These are phyloP conservation scores for Dacryopinax spathularia DNA, from an alignment of 768 basidiomycete species.

Conservation along the genomic window DNA sequence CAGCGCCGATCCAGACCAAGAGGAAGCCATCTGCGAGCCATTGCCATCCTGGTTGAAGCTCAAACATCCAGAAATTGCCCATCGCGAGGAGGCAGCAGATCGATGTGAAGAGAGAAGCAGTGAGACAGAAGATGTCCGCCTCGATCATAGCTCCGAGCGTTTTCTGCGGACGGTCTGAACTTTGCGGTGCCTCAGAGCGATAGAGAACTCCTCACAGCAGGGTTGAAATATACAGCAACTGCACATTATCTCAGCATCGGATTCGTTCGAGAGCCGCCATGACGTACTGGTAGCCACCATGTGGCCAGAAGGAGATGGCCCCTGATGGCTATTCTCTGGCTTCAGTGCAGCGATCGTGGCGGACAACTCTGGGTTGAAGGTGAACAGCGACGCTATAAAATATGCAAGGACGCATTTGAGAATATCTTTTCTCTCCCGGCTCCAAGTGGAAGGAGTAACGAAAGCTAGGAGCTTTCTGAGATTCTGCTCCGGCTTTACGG, in stretches of 20 bases:
- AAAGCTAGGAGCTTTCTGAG: slow-evolving; percentile 17
- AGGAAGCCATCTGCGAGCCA: slow-evolving; percentile 60
- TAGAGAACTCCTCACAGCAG: slow-evolving; percentile 38
- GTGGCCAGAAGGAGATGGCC: slow-evolving; percentile 69
- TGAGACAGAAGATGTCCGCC: slow-evolving; percentile 65
- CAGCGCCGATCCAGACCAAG: slow-evolving; percentile 69
- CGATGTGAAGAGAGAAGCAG: slow-evolving; percentile 55
- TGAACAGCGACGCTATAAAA: slow-evolving; percentile 80
- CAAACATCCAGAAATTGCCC: slow-evolving; percentile 66
- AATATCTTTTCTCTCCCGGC: slow-evolving; percentile 29
- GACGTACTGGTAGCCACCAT: slow-evolving; percentile 82
- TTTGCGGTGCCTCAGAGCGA: background rate
- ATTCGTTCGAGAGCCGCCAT: slow-evolving; percentile 20
- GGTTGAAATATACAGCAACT: slow-evolving; percentile 79
- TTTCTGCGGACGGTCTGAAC: slow-evolving; percentile 27
- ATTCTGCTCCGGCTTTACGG: slow-evolving; percentile 26
- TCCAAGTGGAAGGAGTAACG: background rate
- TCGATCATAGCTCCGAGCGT: slow-evolving; percentile 87
- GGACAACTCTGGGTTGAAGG: slow-evolving; percentile 66
- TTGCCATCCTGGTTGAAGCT: slow-evolving; percentile 52
- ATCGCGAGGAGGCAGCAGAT: slow-evolving; percentile 63
- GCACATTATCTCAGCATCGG: background rate
- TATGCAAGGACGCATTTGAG: slow-evolving; percentile 89
- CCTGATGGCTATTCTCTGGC: slow-evolving; percentile 34
- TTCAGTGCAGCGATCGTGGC: slow-evolving; percentile 49